Base-by-base conservation (phyloP, 2,329 filamentous ascomycete species). In the Colletotrichum zoysiae region DNA sequence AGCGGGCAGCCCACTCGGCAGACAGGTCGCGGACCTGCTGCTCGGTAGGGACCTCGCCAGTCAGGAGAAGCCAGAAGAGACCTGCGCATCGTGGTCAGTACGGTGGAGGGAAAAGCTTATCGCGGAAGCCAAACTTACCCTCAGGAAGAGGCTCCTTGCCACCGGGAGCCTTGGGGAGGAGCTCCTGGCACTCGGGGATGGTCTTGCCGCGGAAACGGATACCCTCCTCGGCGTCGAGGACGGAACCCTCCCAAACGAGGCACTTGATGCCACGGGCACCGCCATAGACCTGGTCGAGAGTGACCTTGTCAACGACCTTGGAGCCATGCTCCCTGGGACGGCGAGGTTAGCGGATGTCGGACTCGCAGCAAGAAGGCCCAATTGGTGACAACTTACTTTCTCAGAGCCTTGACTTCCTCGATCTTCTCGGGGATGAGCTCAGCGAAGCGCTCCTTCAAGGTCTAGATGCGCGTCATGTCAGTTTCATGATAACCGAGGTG, bases 141-240 rank as follows among this genome's bases (percentile, higher is more conserved):
- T 99, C 96, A 73, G 96, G 96, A 69, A 99, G 92, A 82, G 96
- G 96, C 90, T 99, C 95, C 84, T 95, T 90, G 87, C 96, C 96
- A 81, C 96, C 96, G 76, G 95, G 94, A 75, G 95, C 96, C 89
- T 97, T 98, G 85, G 96, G 96, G 71, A 99, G 94, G 79, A 97
- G 87, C 85, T 98, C 88, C 89, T 98, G 96, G 91, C 95, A 98
- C 86, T 99, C 96, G 79, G 96, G 96, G 80, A 99, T 99, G 77
- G 96, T 99, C 90, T 95, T 96, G 88, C 96, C 96, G 83, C 96
- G 93, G 92, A 99, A 99, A 79, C 96, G 94, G 86, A 99, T 99
- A 87, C 96, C 96, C 90, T 99, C 96, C 89, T 98, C 95, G 70
- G 95, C 90, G 86, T 99, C 96, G 80, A 99, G 93, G 79, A 99